Evolutionary conservation across 2,329 filamentous ascomycete genomes (phyloP), one percentile per base, ranked within the genome.

Genomic region (Teratosphaeria viscida): DNA sequence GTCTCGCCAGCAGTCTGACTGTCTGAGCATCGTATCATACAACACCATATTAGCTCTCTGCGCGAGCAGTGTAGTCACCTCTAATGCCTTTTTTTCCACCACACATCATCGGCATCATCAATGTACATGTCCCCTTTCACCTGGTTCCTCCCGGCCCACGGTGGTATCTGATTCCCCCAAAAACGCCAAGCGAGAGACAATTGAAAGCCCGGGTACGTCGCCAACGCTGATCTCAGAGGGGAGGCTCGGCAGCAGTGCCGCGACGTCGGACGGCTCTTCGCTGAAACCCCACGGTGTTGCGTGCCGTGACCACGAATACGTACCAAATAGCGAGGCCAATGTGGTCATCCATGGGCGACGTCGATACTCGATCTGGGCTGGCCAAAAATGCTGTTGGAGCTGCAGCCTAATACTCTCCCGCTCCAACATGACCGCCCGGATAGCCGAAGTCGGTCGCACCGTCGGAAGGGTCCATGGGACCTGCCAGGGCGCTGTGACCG

Each of bases 391-490:
- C 11, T 16, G 6, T 39, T 12, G 5, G 16, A 4, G 5, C n/a
- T 54, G 27, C 53, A 19, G 7, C 52, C 52, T 57, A 61, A 29
- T 59, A 59, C 26, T 59, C 60, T 35, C 60, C 60, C 16, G 54
- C 47, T 10, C 27, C 54, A 32, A 49, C 37, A 26, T 54, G 55
- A 32, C 47, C 39, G 53, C 62, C 62, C 4, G 56, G 61, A 58
- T 72, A 72, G 26, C 65, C 67, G 56, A 72, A 74, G 34, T 76
- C 77, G 54, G 68, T 70, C 62, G 71, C 68, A 62, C 74, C 71
- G 58, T 78, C 76, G 37, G 68, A 68, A n/a, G 67, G 73, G 58
- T 79, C 77, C 65, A 76, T 70, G 35, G 75, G 71, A 68, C 69
- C 73, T 67, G 72, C 73, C 64, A 79, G 68, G 66, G 76, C 71